These are phyloP conservation scores for Cucurbita argyrosperma DNA, from an alignment of 306 rosid genomes.

Conservation along the genomic window DNA sequence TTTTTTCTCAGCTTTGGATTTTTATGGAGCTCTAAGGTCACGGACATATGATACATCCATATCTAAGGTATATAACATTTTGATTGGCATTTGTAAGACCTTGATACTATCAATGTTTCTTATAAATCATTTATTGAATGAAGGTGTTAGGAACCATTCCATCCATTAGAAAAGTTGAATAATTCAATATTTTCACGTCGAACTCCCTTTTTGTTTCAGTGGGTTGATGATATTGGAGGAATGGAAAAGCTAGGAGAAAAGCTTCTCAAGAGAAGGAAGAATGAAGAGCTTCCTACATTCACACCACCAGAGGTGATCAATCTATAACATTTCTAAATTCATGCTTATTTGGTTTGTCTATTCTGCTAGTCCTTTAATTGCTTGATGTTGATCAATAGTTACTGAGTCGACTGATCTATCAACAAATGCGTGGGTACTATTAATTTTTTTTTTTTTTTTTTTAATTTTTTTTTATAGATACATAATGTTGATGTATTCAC, in stretches of 20 bases:
- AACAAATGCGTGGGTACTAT: neutral
- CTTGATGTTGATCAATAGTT: neutral
- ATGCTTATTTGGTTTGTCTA: constrained; percentile 5
- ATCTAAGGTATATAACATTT: constrained; percentile 46
- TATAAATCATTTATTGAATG: neutral
- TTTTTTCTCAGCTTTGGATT: constrained; percentile 74
- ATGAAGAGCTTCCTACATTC: constrained; percentile 56
- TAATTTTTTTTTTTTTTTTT: neutral
- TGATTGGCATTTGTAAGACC: constrained; percentile 5
- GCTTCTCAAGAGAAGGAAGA: constrained; percentile 46
- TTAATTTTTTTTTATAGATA: neutral
- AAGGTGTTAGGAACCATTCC: neutral
- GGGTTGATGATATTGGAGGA: constrained; percentile 90
- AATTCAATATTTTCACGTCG: neutral
- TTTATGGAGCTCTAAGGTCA: constrained; percentile 90
- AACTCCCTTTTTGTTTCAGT: constrained; percentile 29
- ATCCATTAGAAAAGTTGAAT: neutral
- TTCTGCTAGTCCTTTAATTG: neutral
- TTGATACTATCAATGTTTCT: neutral
- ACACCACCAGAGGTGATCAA: constrained; percentile 69
- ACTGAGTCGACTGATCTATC: neutral
- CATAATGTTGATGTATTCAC: neutral
- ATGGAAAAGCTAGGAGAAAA: constrained; percentile 54
- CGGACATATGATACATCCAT: constrained; percentile 75
- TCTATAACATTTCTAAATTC: neutral